Evolutionary conservation across 208 protist genomes (phyloP), one percentile per base, ranked within the genome.

Genomic region (Leishmania lainsoni): DNA sequence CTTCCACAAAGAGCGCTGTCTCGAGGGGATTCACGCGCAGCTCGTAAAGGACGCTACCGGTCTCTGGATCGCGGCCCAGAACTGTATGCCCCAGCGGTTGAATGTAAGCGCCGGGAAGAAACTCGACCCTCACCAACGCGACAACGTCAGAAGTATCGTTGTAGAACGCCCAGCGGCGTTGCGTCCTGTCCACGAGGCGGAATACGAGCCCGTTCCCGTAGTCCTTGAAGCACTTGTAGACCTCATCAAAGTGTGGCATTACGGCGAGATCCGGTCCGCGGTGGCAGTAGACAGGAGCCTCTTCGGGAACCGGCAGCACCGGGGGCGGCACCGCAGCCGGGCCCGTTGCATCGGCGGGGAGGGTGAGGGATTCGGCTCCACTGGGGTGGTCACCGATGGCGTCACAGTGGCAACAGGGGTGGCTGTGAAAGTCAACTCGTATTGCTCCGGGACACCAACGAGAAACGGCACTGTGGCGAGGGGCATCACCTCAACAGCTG

Each of bases 201-300:
- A 95, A 96, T 6, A 96, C 82, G 35, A 96, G 87, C 1, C 93
- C 93, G 81, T 94, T 94, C 58, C 87, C 90, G 80, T 93, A 82
- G 5, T 93, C 86, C 84, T 94, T 95, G 83, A 96, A 96, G 78
- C 93, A 95, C 82, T 84, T 83, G 81, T 91, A 90, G n/a, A 92
- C 82, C 58, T 88, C 86, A 61, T 94, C 87, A 35, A 80, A 70
- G 66, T 39, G 45, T 10, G 73, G 79, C 68, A 96, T 86, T 16
- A 92, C 58, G 45, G 54, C 9, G 16, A 45, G 45, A 78, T 95
- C 93, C 0, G 93, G 93, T 0, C 80, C 71, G 29, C 83, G 85
- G 75, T 93, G 78, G 69, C 81, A 75, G 77, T 92, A 95, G 20
- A 59, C 29, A 14, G 88, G 87, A 45, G 49, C 29, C 58, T 87